Base-by-base conservation (phyloP, 257 asterid genomes). In the Echium plantagineum region DNA sequence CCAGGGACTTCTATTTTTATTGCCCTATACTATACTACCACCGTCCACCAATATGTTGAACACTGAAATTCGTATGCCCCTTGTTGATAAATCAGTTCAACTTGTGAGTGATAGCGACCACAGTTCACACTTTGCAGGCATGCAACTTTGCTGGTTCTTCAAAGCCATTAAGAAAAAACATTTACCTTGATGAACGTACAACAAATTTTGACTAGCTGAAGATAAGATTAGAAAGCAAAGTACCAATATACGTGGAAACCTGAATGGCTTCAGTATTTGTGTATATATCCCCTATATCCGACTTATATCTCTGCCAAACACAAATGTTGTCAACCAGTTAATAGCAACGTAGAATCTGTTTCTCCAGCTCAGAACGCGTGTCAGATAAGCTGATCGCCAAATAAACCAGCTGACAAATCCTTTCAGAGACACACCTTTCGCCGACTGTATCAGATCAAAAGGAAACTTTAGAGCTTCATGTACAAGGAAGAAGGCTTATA, bases 301-400 rank as follows among this genome's bases (percentile, higher is more conserved):
- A 42, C 17, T 42, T 42, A 42, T 85, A 71, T 91, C 96, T 5
- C 95, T 94, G 60, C 96, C 98, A 61, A 91, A 91, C 26, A 91
- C 72, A 0, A 91, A 68, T 22, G 98, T 91, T 0, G 98, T 91
- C 61, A 85, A 55, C 96, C 96, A 91, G 59, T 88, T 88, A 69
- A 85, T 74, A 1, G 89, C 85, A 31, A 91, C 95, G 35, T 91
- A 88, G 60, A 91, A 82, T 63, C 93, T 82, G 83, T 91, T 91
- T 81, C 96, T 85, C 94, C 94, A 81, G 87, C 98, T 91, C 53
- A 91, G 68, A 28, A 91, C 94, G 8, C 98, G 86, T n/a, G 98
- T 88, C 13, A 91, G 83, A 75, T 91, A 91, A 0, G 98, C 96
- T 1, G 98, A 91, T 22, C 95, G 86, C 98, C 98, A 91, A 58